phyloP scores from a whole-genome alignment of 768 basidiomycete genomes.

The Terana coerulea region DNA sequence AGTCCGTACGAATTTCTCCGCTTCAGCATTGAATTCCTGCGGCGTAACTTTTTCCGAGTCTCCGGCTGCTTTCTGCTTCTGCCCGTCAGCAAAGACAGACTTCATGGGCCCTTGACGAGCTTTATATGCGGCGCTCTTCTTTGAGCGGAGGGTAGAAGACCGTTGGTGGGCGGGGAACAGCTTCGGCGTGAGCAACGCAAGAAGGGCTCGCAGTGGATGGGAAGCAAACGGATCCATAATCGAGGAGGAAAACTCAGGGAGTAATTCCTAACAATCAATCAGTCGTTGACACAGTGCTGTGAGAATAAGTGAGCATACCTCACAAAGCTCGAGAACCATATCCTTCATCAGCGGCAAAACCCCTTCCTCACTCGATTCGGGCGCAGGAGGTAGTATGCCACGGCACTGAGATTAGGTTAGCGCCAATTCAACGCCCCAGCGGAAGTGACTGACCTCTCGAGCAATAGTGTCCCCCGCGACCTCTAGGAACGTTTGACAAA shows the following conservation, averaged over 20 bases:
- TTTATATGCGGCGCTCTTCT: conserved; percentile 81
- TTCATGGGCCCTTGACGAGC: conserved; percentile 76
- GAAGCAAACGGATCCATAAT: conserved; percentile 88
- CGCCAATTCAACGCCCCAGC: neutral
- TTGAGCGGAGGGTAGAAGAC: conserved; percentile 61
- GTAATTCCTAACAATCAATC: conserved; percentile 53
- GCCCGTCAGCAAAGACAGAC: conserved; percentile 58
- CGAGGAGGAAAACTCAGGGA: conserved; percentile 56
- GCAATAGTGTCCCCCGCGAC: conserved; percentile 60
- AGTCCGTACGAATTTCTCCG: conserved; percentile 42
- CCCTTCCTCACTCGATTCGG: conserved; percentile 48
- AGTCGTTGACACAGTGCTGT: neutral
- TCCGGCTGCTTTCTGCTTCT: conserved; percentile 29
- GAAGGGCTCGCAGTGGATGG: conserved; percentile 79
- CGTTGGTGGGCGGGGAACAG: conserved; percentile 39
- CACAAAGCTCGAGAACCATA: conserved; percentile 58
- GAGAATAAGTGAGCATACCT: conserved; percentile 37
- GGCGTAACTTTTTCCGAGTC: conserved; percentile 20
- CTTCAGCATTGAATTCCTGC: conserved; percentile 42
- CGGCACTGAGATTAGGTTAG: conserved; percentile 36
- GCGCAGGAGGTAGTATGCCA: conserved; percentile 47
- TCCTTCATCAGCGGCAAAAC: conserved; percentile 64
- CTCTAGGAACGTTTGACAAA: conserved; percentile 83
- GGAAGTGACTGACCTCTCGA: conserved; percentile 52
- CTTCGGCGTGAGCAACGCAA: conserved; percentile 71